A percentile compares a stretch with the other conserved stretches of the same genome.
phyloP scores from a whole-genome alignment of 805 yeast species.

The Zygoascus bituminiphila region DNA sequence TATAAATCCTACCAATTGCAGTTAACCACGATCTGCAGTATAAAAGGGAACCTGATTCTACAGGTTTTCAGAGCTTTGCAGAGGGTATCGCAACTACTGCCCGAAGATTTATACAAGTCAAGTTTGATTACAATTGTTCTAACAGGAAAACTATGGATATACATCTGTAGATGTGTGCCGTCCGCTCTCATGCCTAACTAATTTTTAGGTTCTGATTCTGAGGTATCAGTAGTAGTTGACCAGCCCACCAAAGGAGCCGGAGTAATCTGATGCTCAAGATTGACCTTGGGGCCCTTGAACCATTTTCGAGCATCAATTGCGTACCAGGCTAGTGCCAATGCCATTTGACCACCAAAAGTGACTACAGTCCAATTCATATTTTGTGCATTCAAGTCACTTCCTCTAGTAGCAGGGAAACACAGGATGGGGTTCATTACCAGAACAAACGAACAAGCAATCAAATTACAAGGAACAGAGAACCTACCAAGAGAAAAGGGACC shows the following conservation, averaged over 20 bases:
- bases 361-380: constrained; percentile 56
- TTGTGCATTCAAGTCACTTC: constrained; percentile 25
- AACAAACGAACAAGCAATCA: constrained; percentile 36
- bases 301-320: constrained; percentile 46
- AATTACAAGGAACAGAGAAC: constrained; percentile 40
- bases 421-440: constrained; percentile 49
- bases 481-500: constrained; percentile 64
- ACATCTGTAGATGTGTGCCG: no score
- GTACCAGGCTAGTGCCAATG: constrained; percentile 41
- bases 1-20: no score
- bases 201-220: no score
- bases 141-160: no score
- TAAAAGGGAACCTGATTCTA: no score
- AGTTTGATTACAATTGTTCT: no score
- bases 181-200: no score
- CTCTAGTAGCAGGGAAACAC: constrained; percentile 44
- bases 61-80: no score
- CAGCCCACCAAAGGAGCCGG: not conserved
- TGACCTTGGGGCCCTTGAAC: constrained; percentile 53
- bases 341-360: constrained; percentile 51
- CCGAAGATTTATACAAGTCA: no score
- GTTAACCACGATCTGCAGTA: no score
- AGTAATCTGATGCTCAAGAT: constrained; percentile 27
- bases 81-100: no score
- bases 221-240: not conserved